Base-by-base conservation (phyloP, 2,329 filamentous ascomycete genomes). In the Juglanconis sp. region DNA sequence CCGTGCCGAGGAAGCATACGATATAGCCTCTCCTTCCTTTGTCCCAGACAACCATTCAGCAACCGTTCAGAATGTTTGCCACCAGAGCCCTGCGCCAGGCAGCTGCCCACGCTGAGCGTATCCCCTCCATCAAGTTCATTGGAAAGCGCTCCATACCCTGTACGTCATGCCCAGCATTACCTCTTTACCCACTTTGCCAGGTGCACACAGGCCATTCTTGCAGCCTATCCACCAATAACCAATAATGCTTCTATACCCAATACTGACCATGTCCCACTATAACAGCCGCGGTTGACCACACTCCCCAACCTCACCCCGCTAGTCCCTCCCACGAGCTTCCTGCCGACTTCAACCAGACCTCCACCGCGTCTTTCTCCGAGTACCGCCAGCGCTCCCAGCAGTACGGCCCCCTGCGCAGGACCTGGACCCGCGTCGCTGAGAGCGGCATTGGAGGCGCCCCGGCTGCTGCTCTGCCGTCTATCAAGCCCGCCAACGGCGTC, bases 351-450 rank as follows among this genome's bases (percentile, higher is more conserved):
- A 69, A 68, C 67, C 69, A 73, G 61, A 75, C 79, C 65, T 75
- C 77, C 38, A 81, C 85, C 76, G 74, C 81, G 65, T 85, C 83
- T 63, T 93, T 93, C 79, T 89, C 87, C 73, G 82, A 83, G 69
- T 93, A 93, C 81, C 88, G 90, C 71, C 84, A 90, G 75, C 86
- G 88, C 72, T 89, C 87, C 62, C 88, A 90, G 75, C 89, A 91
- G 76, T 89, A 92, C 72, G 90, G 90, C 38, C 90, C 90, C 15
- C 83, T 93, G 61, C 82, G 83, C 74, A 85, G 84, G 77, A 79
- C 79, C 51, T 75, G 74, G 65, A 67, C 67, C 61, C 62, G 64
- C 60, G 68, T 68, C 4, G 67, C 66, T 35, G 68, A 65, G 47
- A 63, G 63, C 40, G 79, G 79, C 66, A 73, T 84, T 63, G 91